Evolutionary conservation across 2,329 filamentous ascomycete species (phyloP).

Genomic region (Colletotrichum plurivorum): DNA sequence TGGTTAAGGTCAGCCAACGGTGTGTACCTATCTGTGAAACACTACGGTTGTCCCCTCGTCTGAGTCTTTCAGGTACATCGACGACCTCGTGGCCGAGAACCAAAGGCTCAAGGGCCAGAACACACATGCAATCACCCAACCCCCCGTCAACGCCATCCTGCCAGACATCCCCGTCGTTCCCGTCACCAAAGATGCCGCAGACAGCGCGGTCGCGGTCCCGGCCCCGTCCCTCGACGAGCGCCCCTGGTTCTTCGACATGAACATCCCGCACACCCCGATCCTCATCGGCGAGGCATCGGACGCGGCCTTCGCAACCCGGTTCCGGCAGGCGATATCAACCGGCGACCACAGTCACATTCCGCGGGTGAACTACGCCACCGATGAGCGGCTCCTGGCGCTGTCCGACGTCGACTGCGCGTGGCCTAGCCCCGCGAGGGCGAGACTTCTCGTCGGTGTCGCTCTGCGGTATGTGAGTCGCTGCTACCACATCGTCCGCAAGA

Average conservation of each 20-base stretch:
- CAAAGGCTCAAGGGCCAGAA: constrained; percentile 45
- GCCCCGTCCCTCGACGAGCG: constrained; percentile 43
- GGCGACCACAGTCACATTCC: constrained; percentile 50
- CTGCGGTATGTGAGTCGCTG: constrained; percentile 55
- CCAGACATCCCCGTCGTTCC: constrained; percentile 12
- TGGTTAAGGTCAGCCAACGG: constrained; percentile 52
- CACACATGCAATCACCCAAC: neutral
- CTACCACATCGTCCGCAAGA: constrained; percentile 59
- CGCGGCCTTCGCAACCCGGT: constrained; percentile 53
- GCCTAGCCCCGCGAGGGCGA: constrained; percentile 55
- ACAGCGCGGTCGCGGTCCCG: constrained; percentile 27
- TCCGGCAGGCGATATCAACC: constrained; percentile 52
- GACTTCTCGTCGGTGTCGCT: constrained; percentile 56
- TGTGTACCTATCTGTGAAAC: constrained; percentile 30
- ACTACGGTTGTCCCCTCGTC: neutral
- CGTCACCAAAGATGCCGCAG: constrained; percentile 11
- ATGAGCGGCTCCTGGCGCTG: constrained; percentile 47
- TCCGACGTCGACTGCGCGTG: constrained; percentile 51
- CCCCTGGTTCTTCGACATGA: constrained; percentile 54
- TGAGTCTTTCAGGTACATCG: constrained; percentile 47
- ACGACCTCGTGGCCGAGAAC: constrained; percentile 52
- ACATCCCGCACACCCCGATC: constrained; percentile 51
- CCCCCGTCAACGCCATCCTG: constrained; percentile 21
- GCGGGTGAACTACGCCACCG: constrained; percentile 51
- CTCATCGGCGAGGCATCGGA: constrained; percentile 55